These are phyloP conservation scores for Aspergillus sp. DNA, from an alignment of 2,329 filamentous ascomycete genomes.

Conservation along the genomic window DNA sequence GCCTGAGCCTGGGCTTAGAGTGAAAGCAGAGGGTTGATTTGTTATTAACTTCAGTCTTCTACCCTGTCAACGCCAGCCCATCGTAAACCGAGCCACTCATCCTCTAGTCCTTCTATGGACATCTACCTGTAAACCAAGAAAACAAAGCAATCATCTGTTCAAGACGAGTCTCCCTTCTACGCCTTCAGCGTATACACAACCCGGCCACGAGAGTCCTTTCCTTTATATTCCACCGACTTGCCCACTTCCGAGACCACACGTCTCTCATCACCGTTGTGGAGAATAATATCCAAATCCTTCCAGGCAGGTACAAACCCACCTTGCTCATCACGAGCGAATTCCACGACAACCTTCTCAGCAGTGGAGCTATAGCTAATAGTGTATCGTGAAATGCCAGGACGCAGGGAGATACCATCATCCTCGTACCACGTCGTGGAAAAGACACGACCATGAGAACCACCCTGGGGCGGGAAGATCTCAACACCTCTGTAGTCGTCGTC, in stretches of 20 bases:
- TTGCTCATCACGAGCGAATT: constrained; percentile 34
- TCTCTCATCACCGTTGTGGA: constrained; percentile 48
- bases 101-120: too few species aligned
- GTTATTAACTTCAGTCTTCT: too few species aligned
- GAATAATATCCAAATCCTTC: constrained; percentile 45
- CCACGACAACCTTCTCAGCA: constrained; percentile 40
- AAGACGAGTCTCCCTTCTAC: too few species aligned
- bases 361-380: constrained; percentile 42
- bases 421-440: constrained; percentile 49
- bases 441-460: constrained; percentile 32
- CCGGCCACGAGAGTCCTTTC: constrained; percentile 21
- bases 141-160: background rate
- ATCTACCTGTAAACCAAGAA: background rate
- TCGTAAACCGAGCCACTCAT: too few species aligned
- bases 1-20: too few species aligned
- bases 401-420: constrained; percentile 52
- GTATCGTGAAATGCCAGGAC: constrained; percentile 38
- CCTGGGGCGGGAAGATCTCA: constrained; percentile 53
- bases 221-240: constrained; percentile 22
- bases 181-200: constrained; percentile 25
- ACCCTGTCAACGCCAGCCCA: too few species aligned
- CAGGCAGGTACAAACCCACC: constrained; percentile 46
- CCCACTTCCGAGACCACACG: constrained; percentile 31
- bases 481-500: constrained; percentile 53
- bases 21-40: too few species aligned